Evolutionary conservation across 2,329 filamentous ascomycete genomes (phyloP), one percentile per base, ranked within the genome.

Genomic region (Hymenoscyphus scutula): DNA sequence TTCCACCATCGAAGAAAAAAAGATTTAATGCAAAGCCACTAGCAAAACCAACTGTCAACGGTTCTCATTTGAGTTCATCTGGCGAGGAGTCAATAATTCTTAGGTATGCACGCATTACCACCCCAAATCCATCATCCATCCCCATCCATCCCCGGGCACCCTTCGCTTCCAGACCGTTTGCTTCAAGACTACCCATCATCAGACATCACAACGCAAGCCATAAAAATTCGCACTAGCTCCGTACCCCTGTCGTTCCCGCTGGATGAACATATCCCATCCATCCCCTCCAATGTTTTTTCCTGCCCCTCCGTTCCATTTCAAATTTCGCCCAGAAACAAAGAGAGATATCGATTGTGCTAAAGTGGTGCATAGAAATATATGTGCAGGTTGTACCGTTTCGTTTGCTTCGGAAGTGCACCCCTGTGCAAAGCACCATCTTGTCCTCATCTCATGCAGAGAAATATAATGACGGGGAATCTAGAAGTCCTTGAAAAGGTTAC

Each of bases 301-400:
- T 2, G 6, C n/a, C n/a, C 41, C 5, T 10, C n/a, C n/a, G n/a
- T n/a, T n/a, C 41, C 41, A 19, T 23, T 23, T 23, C 3, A 23
- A 23, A 23, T 48, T 48, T 19, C 41, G 19, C 41, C 19, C 41
- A 25, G n/a, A 48, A 11, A 23, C 41, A 48, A 48, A n/a, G n/a
- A 48, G 41, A 48, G 19, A 23, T 48, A 48, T 48, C 41, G 41
- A 48, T 23, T 48, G 41, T 48, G n/a, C 19, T 48, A 25, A 34
- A 48, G 41, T 48, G 41, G 41, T 48, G 41, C 41, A 48, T 25
- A 48, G n/a, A 23, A 48, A 48, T 48, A 48, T 48, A 48, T 48
- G 41, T 48, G 41, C 41, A 48, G 41, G 6, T 48, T 23, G 38
- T 45, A 19, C n/a, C n/a, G 10, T 48, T 48, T 23, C n/a, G n/a